Evolutionary conservation across 345 rosid species (phyloP).

Genomic region (Salix koriyanagi): DNA sequence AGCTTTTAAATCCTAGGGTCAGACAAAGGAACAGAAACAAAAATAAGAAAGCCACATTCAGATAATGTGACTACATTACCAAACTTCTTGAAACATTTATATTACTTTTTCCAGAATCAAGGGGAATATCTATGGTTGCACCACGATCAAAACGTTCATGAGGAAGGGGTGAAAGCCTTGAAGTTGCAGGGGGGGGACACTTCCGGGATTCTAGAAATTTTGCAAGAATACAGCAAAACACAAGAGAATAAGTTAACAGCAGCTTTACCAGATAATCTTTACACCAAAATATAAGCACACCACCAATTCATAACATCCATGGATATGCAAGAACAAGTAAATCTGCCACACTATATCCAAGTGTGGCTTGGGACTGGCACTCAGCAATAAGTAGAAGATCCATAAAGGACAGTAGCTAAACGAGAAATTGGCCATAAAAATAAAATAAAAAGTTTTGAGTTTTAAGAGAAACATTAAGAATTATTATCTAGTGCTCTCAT

Average conservation of each 20-base stretch:
- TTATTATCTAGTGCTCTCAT: not conserved
- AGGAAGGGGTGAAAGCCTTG: slow-evolving; percentile 86
- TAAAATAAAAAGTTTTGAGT: not conserved
- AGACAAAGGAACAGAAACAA: slow-evolving; percentile 11
- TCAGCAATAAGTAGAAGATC: not conserved
- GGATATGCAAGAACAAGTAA: not conserved
- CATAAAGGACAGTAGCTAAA: not conserved
- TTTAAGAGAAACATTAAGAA: not conserved
- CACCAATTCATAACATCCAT: not conserved
- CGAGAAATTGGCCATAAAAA: not conserved
- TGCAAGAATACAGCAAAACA: not conserved
- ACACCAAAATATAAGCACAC: not conserved
- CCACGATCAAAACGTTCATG: slow-evolving; percentile 89
- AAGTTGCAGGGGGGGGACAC: slow-evolving; percentile 64
- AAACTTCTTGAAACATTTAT: slow-evolving; percentile 6
- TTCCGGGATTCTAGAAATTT: slow-evolving; percentile 62
- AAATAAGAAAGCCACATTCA: slow-evolving; percentile 28
- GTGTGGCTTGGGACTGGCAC: not conserved
- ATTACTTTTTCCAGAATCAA: slow-evolving; percentile 69
- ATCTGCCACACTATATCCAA: not conserved
- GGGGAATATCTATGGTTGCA: slow-evolving; percentile 81
- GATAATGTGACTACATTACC: slow-evolving; percentile 12
- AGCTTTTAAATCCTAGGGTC: slow-evolving; percentile 65
- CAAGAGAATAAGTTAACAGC: not conserved
- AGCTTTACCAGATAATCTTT: not conserved